Evolutionary conservation across 805 yeast species (phyloP), one percentile per base, ranked within the genome.

Genomic region (Nakazawaea pomicola): DNA sequence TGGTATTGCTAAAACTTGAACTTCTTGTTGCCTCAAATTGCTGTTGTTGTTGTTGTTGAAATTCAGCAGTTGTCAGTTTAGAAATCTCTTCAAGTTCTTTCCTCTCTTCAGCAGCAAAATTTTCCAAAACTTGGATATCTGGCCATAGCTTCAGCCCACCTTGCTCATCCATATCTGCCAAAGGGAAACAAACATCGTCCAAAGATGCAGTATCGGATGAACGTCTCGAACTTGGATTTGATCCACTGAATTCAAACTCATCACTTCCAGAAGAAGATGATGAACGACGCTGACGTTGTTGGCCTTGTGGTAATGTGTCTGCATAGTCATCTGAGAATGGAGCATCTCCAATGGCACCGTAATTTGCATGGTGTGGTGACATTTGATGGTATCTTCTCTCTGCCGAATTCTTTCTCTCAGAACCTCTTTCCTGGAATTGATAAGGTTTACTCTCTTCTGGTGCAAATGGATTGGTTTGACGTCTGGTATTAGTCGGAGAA

Each of bases 151-250:
- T 67, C 19, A 53, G 52, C 28, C 52, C 49, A 18, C 62, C 63
- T 6, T 51, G 48, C 15, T 58, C 66, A 34, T 56, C 57, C 6
- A 55, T 38, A 34, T 74, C 76, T 47, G 82, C 89, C 29, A 89
- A 68, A 0, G 95, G 96, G 58, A 88, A 78, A 55, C 96, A 91
- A 19, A 91, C 99, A 61, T 91, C 99, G 56, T 83, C 90, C 44
- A 91, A 63, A 1, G 96, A 85, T 0, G 95, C 80, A 29, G 78
- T 75, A 40, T 75, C 78, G 28, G 80, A 70, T 29, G 76, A 65
- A 45, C 83, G 68, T 36, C 83, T 72, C 17, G 81, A 72, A 3
- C 78, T 66, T 4, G 88, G 87, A 50, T 79, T 78, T n/a, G 85
- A 79, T 12, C 58, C 68, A 11, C 74, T 73, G 49, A 68, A 69